Evolutionary conservation across 352 stramenopile genomes (phyloP), one percentile per base, ranked within the genome.

Genomic region (Thalassiosira hispida): DNA sequence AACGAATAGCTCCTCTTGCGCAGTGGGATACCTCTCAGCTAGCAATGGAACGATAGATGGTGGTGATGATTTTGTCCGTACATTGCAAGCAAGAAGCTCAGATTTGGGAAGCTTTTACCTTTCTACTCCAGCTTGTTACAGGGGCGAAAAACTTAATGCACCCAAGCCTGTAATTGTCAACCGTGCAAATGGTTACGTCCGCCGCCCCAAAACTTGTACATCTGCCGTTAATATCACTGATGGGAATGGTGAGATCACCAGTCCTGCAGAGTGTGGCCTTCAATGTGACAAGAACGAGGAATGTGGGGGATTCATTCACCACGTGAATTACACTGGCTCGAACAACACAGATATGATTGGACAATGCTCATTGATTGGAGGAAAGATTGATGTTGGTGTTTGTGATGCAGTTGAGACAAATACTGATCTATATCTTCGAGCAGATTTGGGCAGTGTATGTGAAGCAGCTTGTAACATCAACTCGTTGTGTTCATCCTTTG

Each of bases 361-460:
- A 20, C 9, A 16, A 68, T 68, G 59, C 27, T 18, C 2, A 14
- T 22, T 55, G 2, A 68, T 68, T 25, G 27, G 23, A 56, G 40
- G 18, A 25, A 8, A 29, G n/a, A 44, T 68, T 42, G 42, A 56
- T 38, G 11, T 68, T 25, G 59, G 59, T 23, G 27, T 20, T 18
- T 68, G 59, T 16, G 59, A 68, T 68, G 59, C 38, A 22, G 23
- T 68, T 55, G 59, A 68, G 9, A 12, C 55, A 12, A 68, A 68
- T 56, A 42, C 12, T n/a, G 59, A 68, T 35, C 9, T 68, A 16
- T 56, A 56, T 12, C 40, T 68, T 1, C 55, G 59, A 35, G 40
- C 59, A 25, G 59, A 68, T 22, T 23, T 68, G 23, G 59, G 59
- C 3, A 53, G 35, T 42, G 33, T 53, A 23, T 68, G 59, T 40